Conservation (phyloP, 306 rosid genomes). For the Cucurbita argyrosperma region DNA sequence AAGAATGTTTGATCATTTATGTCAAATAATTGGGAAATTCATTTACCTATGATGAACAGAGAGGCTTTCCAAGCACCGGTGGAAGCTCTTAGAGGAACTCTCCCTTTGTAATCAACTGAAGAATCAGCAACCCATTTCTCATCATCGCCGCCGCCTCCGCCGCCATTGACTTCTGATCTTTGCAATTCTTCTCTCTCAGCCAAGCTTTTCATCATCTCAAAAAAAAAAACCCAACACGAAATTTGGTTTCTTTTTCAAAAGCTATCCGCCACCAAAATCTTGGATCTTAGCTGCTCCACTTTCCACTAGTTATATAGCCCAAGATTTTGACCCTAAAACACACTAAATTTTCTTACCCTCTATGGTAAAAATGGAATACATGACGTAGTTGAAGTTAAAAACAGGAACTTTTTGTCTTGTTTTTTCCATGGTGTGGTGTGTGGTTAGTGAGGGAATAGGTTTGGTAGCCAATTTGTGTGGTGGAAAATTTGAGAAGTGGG, state of each 20-base stretch:
- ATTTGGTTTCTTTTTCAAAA: neutral
- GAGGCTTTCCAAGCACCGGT: conserved; percentile 72
- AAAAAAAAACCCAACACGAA: neutral
- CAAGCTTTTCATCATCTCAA: conserved; percentile 10
- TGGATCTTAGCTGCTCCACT: neutral
- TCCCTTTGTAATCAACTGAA: conserved; percentile 43
- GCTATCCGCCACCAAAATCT: neutral
- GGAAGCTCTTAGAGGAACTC: conserved; percentile 43
- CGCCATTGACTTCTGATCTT: neutral
- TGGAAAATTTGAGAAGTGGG: neutral
- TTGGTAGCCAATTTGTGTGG: neutral
- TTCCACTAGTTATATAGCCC: neutral
- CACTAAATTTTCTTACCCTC: neutral
- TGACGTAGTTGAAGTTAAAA: neutral
- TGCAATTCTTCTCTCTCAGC: neutral
- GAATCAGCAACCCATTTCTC: conserved; percentile 46
- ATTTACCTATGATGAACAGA: conserved; percentile 41
- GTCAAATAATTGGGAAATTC: neutral
- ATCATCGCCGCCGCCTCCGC: conserved; percentile 5
- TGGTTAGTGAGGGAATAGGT: neutral
- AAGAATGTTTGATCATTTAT: too few relatives aligned
- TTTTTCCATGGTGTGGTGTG: neutral
- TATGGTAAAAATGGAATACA: neutral
- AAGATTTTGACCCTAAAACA: neutral
- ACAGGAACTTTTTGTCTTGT: neutral